Evolutionary conservation across 177 flowering plant genomes (phyloP), one percentile per base, ranked within the genome.

Genomic region (Telopea speciosissima): DNA sequence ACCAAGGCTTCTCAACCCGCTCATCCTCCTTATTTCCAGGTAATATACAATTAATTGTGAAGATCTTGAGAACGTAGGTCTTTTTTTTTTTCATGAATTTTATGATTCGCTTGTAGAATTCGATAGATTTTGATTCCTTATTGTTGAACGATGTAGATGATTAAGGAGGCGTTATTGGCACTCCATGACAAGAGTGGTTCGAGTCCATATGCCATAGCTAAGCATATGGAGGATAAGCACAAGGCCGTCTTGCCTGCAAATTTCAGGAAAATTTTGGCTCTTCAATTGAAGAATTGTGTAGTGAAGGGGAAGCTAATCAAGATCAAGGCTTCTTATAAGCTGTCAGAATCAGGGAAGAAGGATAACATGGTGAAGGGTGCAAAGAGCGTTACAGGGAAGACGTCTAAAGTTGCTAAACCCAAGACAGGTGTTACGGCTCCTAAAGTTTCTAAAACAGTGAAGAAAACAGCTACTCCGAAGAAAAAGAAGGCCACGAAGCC

Each of bases 221-320:
- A 93, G 80, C 80, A 79, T 85, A 85, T 93, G 84, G 96, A 91
- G n/a, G 87, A 85, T 78, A 86, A 89, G 75, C 90, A 91, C 85
- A 89, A 85, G 70, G 72, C 82, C 0, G 87, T 77, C 12, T 83
- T 93, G 7, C 93, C 96, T 0, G 82, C 80, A 19, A 90, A 93
- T 74, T 93, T 85, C 87, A 79, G 78, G 86, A 93, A 93, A 70
- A 88, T 79, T n/a, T 56, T 93, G 65, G 82, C 75, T 9, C 81
- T 88, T 19, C 98, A 90, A 64, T 74, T 89, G 77, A 90, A 89
- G 76, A 89, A 87, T 74, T 81, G 78, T 21, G 91, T 79, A 0
- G 73, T 83, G 0, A 88, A 67, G 62, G 98, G 91, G 31, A 90
- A 89, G 70, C 82, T 93, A 9, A 72, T 82, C 44, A 93, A 93